Percentiles rank a stretch among this genome's conserved stretches.
Conservation (phyloP, 805 yeast genomes). For the Wickerhamomyces canadensis region DNA sequence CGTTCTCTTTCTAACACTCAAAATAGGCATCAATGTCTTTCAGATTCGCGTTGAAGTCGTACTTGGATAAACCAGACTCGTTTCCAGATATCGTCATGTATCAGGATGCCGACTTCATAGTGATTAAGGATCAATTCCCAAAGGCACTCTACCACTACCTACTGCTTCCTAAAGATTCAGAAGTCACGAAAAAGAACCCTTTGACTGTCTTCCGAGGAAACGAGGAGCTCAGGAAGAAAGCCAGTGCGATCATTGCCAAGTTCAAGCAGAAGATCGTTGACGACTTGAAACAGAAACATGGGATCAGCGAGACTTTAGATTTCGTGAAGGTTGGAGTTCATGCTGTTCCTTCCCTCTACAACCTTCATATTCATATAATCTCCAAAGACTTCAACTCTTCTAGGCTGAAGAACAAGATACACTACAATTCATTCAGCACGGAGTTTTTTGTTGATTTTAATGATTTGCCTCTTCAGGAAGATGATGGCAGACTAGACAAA, state of each 20-base stretch:
- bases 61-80: conserved; percentile 41
- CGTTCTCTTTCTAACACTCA: too few species aligned
- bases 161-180: conserved; percentile 46
- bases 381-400: conserved; percentile 56
- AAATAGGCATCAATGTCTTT: conserved; percentile 42
- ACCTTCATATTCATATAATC: conserved; percentile 70
- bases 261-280: conserved; percentile 15
- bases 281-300: conserved; percentile 10
- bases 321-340: conserved; percentile 59
- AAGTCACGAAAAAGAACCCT: conserved; percentile 45
- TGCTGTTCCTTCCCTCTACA: conserved; percentile 60
- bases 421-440: conserved; percentile 68
- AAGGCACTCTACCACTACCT: conserved; percentile 58
- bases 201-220: conserved; percentile 20
- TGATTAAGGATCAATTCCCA: conserved; percentile 58
- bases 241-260: conserved; percentile 6
- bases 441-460: conserved; percentile 48
- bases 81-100: conserved; percentile 35
- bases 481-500: conserved; percentile 5
- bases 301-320: conserved; percentile 16
- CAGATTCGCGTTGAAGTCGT: conserved; percentile 40
- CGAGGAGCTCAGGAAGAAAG: conserved; percentile 26
- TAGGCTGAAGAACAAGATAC: conserved; percentile 52
- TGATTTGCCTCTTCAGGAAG: conserved; percentile 2
- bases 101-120: conserved; percentile 46